These are phyloP conservation scores for Xylariomycetidae sp. DNA, from an alignment of 2,329 filamentous ascomycete species.

Conservation along the genomic window DNA sequence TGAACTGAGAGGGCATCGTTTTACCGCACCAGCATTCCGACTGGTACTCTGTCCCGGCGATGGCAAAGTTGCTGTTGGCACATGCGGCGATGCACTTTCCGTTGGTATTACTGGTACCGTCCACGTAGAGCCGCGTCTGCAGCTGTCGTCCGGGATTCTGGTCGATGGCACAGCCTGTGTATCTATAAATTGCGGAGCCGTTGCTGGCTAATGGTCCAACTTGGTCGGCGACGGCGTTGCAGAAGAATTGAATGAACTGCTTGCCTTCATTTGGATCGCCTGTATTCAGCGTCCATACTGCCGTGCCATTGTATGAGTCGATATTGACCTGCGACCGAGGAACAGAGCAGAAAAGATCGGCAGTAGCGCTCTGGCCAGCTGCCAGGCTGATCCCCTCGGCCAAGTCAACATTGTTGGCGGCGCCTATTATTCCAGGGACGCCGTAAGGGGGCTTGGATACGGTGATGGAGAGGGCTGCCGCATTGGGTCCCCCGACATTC, in stretches of 20 bases:
- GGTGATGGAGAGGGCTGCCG: conserved; percentile 47
- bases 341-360: conserved; percentile 49
- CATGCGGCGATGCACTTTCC: conserved; percentile 42
- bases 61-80: conserved; percentile 28
- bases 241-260: conserved; percentile 47
- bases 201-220: conserved; percentile 40
- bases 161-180: conserved; percentile 52
- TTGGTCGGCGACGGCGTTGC: conserved; percentile 48
- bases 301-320: conserved; percentile 42
- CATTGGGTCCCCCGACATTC: conserved; percentile 46
- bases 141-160: conserved; percentile 52
- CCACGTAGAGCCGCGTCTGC: conserved; percentile 34
- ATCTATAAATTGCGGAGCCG: conserved; percentile 45
- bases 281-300: conserved; percentile 53
- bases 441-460: conserved; percentile 59
- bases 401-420: conserved; percentile 52
- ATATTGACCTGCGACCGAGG: conserved; percentile 55
- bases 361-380: conserved; percentile 46
- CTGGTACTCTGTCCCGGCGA: conserved; percentile 46
- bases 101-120: conserved; percentile 34
- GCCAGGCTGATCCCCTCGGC: conserved; percentile 50
- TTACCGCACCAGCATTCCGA: conserved; percentile 53
- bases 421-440: conserved; percentile 46
- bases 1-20: conserved; percentile 37
- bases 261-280: conserved; percentile 50